These are phyloP conservation scores for Ascochyta fabae DNA, from an alignment of 2,329 filamentous ascomycete genomes.

Conservation along the genomic window DNA sequence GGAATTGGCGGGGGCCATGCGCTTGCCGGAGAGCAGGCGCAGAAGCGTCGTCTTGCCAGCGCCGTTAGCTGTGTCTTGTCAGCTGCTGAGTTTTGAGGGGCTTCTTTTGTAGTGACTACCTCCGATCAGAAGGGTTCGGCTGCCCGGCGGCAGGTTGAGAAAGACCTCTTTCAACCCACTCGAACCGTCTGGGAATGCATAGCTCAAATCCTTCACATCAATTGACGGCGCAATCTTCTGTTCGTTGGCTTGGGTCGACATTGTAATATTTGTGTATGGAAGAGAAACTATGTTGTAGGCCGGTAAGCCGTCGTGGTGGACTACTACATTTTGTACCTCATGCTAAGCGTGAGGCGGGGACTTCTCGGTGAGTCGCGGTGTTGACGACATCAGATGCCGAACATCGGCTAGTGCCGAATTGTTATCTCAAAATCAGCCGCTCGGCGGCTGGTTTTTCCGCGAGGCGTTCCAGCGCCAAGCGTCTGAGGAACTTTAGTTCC, in stretches of 20 bases:
- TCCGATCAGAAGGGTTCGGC: slow-evolving; percentile 89
- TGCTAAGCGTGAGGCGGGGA: slow-evolving; percentile 9
- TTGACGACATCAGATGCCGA: slow-evolving; percentile 18
- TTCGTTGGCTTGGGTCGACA: slow-evolving; percentile 28
- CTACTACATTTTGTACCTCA: slow-evolving; percentile 14
- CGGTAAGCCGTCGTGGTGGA: not conserved
- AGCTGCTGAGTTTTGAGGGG: not conserved
- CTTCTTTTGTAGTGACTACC: slow-evolving; percentile 55
- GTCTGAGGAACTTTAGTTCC: no score
- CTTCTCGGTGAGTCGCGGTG: slow-evolving; percentile 4
- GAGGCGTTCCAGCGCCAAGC: no score
- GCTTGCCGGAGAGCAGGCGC: slow-evolving; percentile 92
- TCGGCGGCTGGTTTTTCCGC: no score
- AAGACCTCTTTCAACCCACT: slow-evolving; percentile 77
- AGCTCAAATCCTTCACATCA: slow-evolving; percentile 76
- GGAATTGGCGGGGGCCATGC: slow-evolving; percentile 77
- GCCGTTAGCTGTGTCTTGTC: slow-evolving; percentile 72
- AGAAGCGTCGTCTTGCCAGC: slow-evolving; percentile 97
- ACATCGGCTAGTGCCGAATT: slow-evolving; percentile 8
- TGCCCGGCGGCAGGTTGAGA: slow-evolving; percentile 79
- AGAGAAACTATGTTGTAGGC: not conserved
- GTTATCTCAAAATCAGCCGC: no score
- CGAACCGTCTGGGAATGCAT: slow-evolving; percentile 85
- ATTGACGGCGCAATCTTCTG: slow-evolving; percentile 64
- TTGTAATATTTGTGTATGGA: slow-evolving; percentile 6